Conservation (phyloP, 495 filamentous ascomycete species). For the Letharia lupina region DNA sequence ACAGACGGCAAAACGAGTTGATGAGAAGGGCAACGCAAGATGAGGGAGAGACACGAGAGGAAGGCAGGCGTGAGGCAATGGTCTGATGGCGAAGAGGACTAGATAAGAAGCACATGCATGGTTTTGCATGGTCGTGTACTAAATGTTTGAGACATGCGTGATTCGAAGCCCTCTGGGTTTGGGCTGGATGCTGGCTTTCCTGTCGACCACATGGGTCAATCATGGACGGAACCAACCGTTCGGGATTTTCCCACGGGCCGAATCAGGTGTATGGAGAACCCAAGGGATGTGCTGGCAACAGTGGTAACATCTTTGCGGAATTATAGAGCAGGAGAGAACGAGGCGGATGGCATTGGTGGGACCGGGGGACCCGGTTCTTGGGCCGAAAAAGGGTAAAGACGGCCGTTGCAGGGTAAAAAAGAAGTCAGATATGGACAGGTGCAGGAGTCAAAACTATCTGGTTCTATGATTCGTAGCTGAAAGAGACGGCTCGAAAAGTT, state of each 20-base stretch:
- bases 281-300: neutral
- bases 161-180: neutral
- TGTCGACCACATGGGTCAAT: neutral
- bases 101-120: conserved; percentile 5
- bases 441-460: neutral
- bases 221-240: neutral
- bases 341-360: neutral
- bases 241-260: neutral
- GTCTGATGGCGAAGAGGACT: neutral
- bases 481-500: too few species aligned
- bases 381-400: neutral
- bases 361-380: too few species aligned
- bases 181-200: neutral
- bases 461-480: neutral
- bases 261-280: neutral
- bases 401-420: neutral
- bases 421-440: neutral
- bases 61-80: conserved; percentile 1
- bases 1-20: neutral
- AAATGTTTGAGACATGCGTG: neutral
- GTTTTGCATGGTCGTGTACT: neutral
- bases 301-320: neutral
- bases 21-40: neutral
- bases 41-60: conserved; percentile 7
- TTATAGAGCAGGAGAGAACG: neutral